phyloP scores from a whole-genome alignment of 2,329 filamentous ascomycete species.

The Verticillium dahliae region DNA sequence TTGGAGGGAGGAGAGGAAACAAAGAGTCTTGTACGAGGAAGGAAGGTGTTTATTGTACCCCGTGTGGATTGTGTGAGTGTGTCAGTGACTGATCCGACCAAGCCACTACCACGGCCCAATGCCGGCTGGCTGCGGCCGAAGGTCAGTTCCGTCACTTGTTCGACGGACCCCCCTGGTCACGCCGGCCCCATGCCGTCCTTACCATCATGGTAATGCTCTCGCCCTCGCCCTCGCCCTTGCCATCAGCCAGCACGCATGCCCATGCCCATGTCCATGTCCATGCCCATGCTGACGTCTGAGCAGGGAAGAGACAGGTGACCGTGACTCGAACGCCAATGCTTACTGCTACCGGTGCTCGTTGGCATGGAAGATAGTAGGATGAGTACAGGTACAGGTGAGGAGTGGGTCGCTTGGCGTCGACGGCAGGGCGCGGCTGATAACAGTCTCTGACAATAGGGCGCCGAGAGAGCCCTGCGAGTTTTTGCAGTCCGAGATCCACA shows the following conservation, averaged over 20 bases:
- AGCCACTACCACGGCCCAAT: neutral
- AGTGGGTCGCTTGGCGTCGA: neutral
- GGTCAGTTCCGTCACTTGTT: neutral
- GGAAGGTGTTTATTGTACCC: neutral
- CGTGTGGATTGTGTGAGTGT: no score
- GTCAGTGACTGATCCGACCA: neutral
- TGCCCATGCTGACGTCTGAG: neutral
- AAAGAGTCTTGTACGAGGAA: neutral
- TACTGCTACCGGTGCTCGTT: no score
- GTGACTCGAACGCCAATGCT: conserved; percentile 11
- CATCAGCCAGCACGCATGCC: no score
- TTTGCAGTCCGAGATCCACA: neutral
- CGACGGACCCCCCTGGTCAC: no score
- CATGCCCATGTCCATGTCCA: neutral
- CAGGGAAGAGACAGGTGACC: neutral
- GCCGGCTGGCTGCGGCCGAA: conserved; percentile 2
- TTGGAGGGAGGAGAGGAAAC: neutral
- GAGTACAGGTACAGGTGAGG: neutral
- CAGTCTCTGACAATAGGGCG: neutral
- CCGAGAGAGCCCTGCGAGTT: neutral
- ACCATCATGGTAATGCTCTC: neutral
- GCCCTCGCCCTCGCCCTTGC: no score
- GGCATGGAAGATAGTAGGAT: no score
- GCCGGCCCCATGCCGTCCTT: no score
- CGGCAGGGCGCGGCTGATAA: neutral